These are phyloP conservation scores for Solanum clarkiae DNA, from an alignment of 257 asterid genomes.

Conservation along the genomic window DNA sequence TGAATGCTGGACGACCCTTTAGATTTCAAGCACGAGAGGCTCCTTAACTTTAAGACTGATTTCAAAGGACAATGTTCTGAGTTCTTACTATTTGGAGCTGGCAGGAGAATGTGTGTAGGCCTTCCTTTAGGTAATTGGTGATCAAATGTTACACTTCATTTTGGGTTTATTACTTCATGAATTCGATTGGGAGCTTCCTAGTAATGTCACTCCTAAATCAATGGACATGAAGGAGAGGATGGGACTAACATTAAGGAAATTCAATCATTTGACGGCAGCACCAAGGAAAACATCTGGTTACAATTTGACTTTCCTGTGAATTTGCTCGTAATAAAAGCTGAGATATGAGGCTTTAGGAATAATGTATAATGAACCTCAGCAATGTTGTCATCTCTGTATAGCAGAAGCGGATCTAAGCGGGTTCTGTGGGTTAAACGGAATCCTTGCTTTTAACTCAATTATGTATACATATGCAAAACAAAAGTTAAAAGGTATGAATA, in stretches of 20 bases:
- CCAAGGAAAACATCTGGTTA: constrained; percentile 1
- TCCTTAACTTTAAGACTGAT: constrained; percentile 27
- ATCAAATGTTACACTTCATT: constrained; percentile 31
- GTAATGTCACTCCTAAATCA: neutral
- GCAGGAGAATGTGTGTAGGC: constrained; percentile 48
- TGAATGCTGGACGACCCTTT: constrained; percentile 27
- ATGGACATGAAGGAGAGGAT: constrained; percentile 20
- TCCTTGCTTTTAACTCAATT: neutral
- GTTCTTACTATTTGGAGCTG: constrained; percentile 45
- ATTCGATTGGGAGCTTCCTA: constrained; percentile 25
- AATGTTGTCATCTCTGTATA: neutral
- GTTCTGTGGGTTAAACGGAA: neutral
- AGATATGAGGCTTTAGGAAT: neutral
- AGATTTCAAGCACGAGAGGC: constrained; percentile 34
- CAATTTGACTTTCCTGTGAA: neutral
- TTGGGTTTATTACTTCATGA: constrained; percentile 12
- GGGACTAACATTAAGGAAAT: constrained; percentile 5
- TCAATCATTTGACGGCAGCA: constrained; percentile 12
- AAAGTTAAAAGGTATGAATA: neutral
- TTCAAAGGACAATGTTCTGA: constrained; percentile 48
- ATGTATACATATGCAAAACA: neutral
- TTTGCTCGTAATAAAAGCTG: neutral
- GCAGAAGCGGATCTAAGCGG: neutral
- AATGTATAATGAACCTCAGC: too few relatives aligned
- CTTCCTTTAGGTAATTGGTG: constrained; percentile 32